These are phyloP conservation scores for Penicillium sp. DNA, from an alignment of 2,329 filamentous ascomycete genomes.

Conservation along the genomic window DNA sequence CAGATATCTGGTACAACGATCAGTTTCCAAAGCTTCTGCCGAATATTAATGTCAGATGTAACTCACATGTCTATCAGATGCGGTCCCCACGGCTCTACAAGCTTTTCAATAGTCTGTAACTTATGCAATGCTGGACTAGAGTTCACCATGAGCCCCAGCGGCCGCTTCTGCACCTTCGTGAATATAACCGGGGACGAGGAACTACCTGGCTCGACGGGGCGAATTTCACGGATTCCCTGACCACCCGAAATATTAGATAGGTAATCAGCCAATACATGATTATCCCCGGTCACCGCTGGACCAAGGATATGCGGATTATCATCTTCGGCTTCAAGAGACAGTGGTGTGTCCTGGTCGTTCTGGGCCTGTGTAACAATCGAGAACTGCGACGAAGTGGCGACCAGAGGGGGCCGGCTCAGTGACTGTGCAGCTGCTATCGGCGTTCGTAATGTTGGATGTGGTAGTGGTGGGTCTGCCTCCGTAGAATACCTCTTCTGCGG, in stretches of 20 bases:
- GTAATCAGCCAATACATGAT: conserved; percentile 53
- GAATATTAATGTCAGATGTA: not conserved
- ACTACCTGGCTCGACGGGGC: conserved; percentile 14
- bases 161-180: conserved; percentile 10
- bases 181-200: conserved; percentile 21
- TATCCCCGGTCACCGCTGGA: conserved; percentile 37
- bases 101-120: conserved; percentile 48
- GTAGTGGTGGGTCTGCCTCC: not conserved
- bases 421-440: not conserved
- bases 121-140: conserved; percentile 4
- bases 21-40: not conserved
- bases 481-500: not conserved
- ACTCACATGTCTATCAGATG: conserved; percentile 4
- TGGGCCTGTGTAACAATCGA: not conserved
- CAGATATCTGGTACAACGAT: conserved; percentile 42
- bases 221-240: conserved; percentile 18
- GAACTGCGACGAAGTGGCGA: not conserved
- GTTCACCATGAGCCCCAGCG: conserved; percentile 6
- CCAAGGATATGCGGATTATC: conserved; percentile 16
- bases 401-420: not conserved
- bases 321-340: conserved; percentile 10
- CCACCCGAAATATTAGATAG: conserved; percentile 35
- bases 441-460: not conserved
- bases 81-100: conserved; percentile 32
- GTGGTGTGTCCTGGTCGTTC: conserved; percentile 1